phyloP scores from a whole-genome alignment of 768 basidiomycete genomes.

The Pluteus cervinus region DNA sequence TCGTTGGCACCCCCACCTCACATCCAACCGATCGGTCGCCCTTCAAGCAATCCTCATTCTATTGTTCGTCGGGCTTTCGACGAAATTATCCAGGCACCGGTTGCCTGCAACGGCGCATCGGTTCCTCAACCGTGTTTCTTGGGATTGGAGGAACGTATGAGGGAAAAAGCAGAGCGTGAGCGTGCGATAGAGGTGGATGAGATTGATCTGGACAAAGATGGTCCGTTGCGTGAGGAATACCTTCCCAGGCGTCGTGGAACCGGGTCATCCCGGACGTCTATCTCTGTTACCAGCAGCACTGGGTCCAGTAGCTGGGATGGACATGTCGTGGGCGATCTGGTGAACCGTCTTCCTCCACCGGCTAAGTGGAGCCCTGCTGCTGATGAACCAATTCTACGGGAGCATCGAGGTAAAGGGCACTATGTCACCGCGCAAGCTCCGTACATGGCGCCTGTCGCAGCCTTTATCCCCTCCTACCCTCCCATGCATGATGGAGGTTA shows the following conservation, averaged over 20 bases:
- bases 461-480: constrained; percentile 30
- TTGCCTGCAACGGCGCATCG: constrained; percentile 19
- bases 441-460: constrained; percentile 26
- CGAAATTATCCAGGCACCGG: constrained; percentile 54
- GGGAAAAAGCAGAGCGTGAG: constrained; percentile 43
- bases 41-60: constrained; percentile 63
- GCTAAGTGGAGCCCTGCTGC: constrained; percentile 78
- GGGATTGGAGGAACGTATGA: constrained; percentile 60
- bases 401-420: constrained; percentile 45
- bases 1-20: constrained; percentile 52
- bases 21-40: constrained; percentile 75
- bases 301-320: constrained; percentile 6
- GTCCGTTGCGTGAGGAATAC: constrained; percentile 77
- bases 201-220: constrained; percentile 80
- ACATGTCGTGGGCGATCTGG: constrained; percentile 11
- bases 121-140: constrained; percentile 65
- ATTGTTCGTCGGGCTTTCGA: constrained; percentile 67
- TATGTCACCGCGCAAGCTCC: constrained; percentile 63
- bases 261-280: too few species aligned
- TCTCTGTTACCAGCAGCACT: too few species aligned
- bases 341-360: constrained; percentile 56
- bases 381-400: constrained; percentile 67
- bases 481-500: constrained; percentile 27
- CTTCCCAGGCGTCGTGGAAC: constrained; percentile 63
- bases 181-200: constrained; percentile 41